Evolutionary conservation across 1,284 basidiomycete genomes (phyloP).

Genomic region (Veloboletus limbatus): DNA sequence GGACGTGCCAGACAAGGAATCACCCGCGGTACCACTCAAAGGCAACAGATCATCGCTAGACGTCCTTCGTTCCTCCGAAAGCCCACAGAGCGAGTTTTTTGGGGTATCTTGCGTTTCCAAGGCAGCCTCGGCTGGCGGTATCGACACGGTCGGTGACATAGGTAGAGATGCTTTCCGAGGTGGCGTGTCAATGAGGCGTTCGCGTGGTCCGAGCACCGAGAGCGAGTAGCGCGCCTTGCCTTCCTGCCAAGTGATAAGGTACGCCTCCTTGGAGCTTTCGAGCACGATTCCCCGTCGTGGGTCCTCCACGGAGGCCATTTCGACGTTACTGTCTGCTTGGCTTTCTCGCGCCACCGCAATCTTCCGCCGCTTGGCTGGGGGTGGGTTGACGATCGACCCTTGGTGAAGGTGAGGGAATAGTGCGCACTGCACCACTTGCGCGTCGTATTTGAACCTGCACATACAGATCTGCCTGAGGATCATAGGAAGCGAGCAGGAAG

Average conservation of each 20-base stretch:
- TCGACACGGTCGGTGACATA: not conserved
- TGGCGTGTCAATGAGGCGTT: not conserved
- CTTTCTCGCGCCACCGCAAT: constrained; percentile 3
- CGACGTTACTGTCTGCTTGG: constrained; percentile 11
- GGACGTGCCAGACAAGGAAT: not conserved
- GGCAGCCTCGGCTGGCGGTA: not conserved
- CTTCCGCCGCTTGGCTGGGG: constrained; percentile 29
- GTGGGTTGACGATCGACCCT: constrained; percentile 10
- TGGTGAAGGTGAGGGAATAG: constrained; percentile 41
- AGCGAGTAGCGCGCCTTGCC: constrained; percentile 19
- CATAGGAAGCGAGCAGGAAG: constrained; percentile 7
- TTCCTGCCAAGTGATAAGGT: constrained; percentile 17
- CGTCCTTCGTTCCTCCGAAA: too few relatives aligned
- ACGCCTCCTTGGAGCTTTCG: constrained; percentile 23
- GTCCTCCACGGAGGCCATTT: constrained; percentile 16
- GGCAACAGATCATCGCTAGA: not conserved
- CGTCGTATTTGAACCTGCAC: constrained; percentile 59
- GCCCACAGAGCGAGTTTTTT: not conserved
- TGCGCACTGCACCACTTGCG: constrained; percentile 41
- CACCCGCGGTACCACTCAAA: not conserved
- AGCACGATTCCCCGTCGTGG: constrained; percentile 20
- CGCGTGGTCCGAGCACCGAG: constrained; percentile 13
- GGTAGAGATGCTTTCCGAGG: not conserved
- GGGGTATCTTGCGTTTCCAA: constrained; percentile 7
- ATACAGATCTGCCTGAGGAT: constrained; percentile 1